Conservation (phyloP, 345 rosid genomes). For the Sonneratia alba region DNA sequence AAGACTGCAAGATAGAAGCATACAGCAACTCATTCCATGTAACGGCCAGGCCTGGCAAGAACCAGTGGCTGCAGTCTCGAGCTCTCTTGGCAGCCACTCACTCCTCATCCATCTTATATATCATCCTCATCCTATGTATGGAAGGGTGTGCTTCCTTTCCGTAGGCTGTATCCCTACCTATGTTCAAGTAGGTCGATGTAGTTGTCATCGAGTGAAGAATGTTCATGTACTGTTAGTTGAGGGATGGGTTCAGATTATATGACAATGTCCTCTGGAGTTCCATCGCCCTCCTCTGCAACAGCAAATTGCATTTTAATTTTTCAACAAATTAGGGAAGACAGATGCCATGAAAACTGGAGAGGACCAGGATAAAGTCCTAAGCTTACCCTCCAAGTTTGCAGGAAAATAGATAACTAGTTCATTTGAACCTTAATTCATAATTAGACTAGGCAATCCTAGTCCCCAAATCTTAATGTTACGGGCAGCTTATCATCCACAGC, state of each 20-base stretch:
- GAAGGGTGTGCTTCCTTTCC: conserved; percentile 88
- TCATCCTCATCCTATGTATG: conserved; percentile 52
- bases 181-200: conserved; percentile 57
- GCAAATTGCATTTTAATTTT: not conserved
- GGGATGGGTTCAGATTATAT: conserved; percentile 69
- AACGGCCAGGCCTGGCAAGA: conserved; percentile 42
- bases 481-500: too few species aligned
- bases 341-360: too few species aligned
- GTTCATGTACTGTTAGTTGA: conserved; percentile 31
- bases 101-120: conserved; percentile 39
- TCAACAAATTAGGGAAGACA: not conserved
- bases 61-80: conserved; percentile 74
- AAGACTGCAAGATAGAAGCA: conserved; percentile 53
- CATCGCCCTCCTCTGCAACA: conserved; percentile 70
- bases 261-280: conserved; percentile 87
- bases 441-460: too few species aligned
- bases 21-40: conserved; percentile 79
- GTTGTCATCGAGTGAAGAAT: conserved; percentile 51
- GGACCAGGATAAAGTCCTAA: too few species aligned
- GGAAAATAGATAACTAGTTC: too few species aligned
- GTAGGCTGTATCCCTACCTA: conserved; percentile 63
- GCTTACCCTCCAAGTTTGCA: too few species aligned
- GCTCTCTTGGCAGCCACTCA: conserved; percentile 34
- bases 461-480: too few species aligned
- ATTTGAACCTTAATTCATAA: too few species aligned